phyloP scores from a whole-genome alignment of 140 eudicot genomes.

The Ambrosia hybrid region DNA sequence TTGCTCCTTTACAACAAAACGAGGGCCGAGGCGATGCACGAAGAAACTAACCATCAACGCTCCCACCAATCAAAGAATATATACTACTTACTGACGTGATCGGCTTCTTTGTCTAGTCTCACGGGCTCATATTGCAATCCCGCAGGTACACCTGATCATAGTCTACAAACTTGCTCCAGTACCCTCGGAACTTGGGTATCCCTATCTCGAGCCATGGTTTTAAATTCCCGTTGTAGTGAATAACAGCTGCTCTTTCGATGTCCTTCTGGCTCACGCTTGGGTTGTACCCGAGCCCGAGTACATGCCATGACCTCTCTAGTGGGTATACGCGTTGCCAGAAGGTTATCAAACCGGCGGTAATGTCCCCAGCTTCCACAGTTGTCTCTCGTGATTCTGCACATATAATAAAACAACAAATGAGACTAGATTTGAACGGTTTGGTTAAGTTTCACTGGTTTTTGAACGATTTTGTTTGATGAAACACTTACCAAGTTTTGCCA shows the following conservation, averaged over 20 bases:
- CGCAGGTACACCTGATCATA: slow-evolving; percentile 71
- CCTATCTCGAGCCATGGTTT: slow-evolving; percentile 98
- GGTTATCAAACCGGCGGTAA: slow-evolving; percentile 94
- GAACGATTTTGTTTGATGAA: background rate
- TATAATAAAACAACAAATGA: background rate
- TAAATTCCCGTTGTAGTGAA: slow-evolving; percentile 91
- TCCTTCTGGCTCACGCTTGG: slow-evolving; percentile 79
- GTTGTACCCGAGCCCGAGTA: slow-evolving; percentile 92
- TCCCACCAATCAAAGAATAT: slow-evolving; percentile 30
- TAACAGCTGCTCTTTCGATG: slow-evolving; percentile 79
- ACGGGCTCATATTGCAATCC: slow-evolving; percentile 90
- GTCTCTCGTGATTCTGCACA: slow-evolving; percentile 81
- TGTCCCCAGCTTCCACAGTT: slow-evolving; percentile 90
- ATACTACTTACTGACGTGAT: slow-evolving; percentile 18
- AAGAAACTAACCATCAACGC: slow-evolving; percentile 28
- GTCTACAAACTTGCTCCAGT: slow-evolving; percentile 77
- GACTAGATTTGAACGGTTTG: background rate
- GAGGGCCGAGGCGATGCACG: slow-evolving; percentile 5
- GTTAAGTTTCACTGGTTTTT: background rate
- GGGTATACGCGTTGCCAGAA: slow-evolving; percentile 77
- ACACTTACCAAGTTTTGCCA: slow-evolving; percentile 87
- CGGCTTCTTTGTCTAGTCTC: slow-evolving; percentile 13
- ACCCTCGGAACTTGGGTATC: slow-evolving; percentile 67
- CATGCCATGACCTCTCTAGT: slow-evolving; percentile 88
- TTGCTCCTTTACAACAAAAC: slow-evolving; percentile 13